These are phyloP conservation scores for Nicotiana undulata DNA, from an alignment of 257 asterid species.

Conservation along the genomic window DNA sequence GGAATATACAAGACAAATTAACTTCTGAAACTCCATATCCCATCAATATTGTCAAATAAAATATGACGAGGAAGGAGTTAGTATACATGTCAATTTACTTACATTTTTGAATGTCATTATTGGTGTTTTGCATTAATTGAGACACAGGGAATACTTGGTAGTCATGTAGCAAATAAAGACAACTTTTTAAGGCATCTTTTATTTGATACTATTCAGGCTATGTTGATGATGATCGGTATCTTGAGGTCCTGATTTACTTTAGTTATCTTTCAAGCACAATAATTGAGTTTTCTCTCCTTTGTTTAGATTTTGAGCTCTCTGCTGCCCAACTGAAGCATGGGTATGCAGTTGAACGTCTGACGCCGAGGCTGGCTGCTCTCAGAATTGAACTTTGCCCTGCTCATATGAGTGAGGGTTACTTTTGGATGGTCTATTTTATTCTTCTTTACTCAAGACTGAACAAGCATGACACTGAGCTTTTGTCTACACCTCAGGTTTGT, in stretches of 20 bases:
- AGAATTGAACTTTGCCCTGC: conserved; percentile 92
- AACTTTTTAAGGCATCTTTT: not conserved
- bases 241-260: not conserved
- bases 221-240: not conserved
- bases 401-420: conserved; percentile 83
- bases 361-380: conserved; percentile 91
- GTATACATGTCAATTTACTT: not conserved
- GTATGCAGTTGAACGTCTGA: conserved; percentile 63
- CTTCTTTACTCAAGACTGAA: conserved; percentile 80
- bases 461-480: conserved; percentile 61
- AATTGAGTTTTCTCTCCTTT: conserved; percentile 8
- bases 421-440: conserved; percentile 98
- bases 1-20: not conserved
- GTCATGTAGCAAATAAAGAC: not conserved
- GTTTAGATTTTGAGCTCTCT: conserved; percentile 73
- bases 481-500: conserved; percentile 86
- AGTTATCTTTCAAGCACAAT: conserved; percentile 8
- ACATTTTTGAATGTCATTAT: not conserved
- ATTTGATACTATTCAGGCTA: not conserved
- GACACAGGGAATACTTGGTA: not conserved
- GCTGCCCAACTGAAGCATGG: conserved; percentile 75
- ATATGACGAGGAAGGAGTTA: not conserved
- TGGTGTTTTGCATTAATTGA: not conserved
- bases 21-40: not conserved
- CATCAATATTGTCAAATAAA: not conserved